Percentiles rank a stretch among this genome's conserved stretches.
These are phyloP conservation scores for Tuber indicum DNA, from an alignment of 495 filamentous ascomycete species.

Conservation along the genomic window DNA sequence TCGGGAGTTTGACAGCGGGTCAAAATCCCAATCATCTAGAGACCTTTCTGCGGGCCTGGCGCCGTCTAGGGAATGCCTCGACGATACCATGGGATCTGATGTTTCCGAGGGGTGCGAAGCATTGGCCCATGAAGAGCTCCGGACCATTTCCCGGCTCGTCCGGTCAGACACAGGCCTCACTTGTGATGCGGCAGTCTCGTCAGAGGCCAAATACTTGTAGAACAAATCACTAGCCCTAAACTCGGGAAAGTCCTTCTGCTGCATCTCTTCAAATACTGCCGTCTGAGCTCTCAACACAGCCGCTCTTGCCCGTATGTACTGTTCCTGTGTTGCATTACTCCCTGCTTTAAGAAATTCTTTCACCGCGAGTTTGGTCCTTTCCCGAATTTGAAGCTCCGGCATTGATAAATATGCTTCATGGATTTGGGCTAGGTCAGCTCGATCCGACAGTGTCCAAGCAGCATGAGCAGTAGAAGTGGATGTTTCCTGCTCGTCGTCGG, in stretches of 20 bases:
- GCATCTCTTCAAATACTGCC: slow-evolving; percentile 72
- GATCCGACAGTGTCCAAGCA: slow-evolving; percentile 76
- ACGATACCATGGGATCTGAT: slow-evolving; percentile 42
- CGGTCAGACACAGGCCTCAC: background rate
- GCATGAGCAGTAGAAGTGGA: slow-evolving; percentile 54
- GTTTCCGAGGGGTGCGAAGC: slow-evolving; percentile 8
- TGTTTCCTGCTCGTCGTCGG: slow-evolving; percentile 59
- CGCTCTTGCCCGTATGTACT: slow-evolving; percentile 76
- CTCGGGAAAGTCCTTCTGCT: slow-evolving; percentile 65
- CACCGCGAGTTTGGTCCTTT: slow-evolving; percentile 60
- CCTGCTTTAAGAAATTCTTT: slow-evolving; percentile 72
- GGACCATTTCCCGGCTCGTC: slow-evolving; percentile 14
- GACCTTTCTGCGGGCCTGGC: slow-evolving; percentile 1
- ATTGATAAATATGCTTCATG: slow-evolving; percentile 80
- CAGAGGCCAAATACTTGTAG: slow-evolving; percentile 89
- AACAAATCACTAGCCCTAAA: slow-evolving; percentile 91
- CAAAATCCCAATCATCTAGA: slow-evolving; percentile 58
- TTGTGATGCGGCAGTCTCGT: slow-evolving; percentile 53
- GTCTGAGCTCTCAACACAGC: slow-evolving; percentile 80
- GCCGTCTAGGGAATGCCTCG: slow-evolving; percentile 36
- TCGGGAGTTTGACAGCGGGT: slow-evolving; percentile 55
- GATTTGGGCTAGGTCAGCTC: slow-evolving; percentile 80
- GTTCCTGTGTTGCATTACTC: slow-evolving; percentile 62
- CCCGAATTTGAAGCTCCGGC: slow-evolving; percentile 69
- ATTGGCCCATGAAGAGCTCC: slow-evolving; percentile 36